Evolutionary conservation across 495 filamentous ascomycete genomes (phyloP), one percentile per base, ranked within the genome.

Genomic region (Penicillium angulare): DNA sequence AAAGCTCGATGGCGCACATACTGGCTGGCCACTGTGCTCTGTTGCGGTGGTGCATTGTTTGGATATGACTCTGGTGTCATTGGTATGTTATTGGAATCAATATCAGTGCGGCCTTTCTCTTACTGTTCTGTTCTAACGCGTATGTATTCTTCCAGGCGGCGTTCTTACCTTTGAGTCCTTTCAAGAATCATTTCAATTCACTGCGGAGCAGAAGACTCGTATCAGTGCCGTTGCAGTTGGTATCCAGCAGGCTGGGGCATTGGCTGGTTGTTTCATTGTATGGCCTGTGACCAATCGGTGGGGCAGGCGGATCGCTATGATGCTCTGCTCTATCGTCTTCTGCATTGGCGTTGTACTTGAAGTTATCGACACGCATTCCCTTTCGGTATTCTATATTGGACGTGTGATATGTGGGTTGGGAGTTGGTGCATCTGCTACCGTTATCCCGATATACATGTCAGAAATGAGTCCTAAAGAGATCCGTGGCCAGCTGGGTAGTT

Each of bases 391-490:
- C 52, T 79, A 79, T 33, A 41, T 68, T 0, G 74, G 72, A 7
- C 66, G 81, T 41, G 68, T 81, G 18, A 69, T 85, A 42, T 74
- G 76, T 20, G 81, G 81, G 8, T 57, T 86, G 10, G 83, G 81
- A 0, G 70, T 84, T 43, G 82, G 82, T 0, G 77, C 72, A 5
- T 78, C 80, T 7, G 76, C 79, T 0, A 79, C 78, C 9, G 71
- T 81, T 12, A 78, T 81, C 0, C 81, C 82, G 2, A 84, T 81
- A 51, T 82, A 78, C 50, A 71, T 76, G 35, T 71, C 76, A 12
- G 81, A 84, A 57, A 83, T 77, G 69, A 77, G 77, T 45, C 79
- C 79, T 0, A 78, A 75, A 39, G 69, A 78, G 12, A 73, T 81
- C 42, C 71, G 80, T 26, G 80, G 75, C 2, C 69, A 76, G 15